Evolutionary conservation across 768 basidiomycete genomes (phyloP).

Genomic region (Collybiopsis confluens): DNA sequence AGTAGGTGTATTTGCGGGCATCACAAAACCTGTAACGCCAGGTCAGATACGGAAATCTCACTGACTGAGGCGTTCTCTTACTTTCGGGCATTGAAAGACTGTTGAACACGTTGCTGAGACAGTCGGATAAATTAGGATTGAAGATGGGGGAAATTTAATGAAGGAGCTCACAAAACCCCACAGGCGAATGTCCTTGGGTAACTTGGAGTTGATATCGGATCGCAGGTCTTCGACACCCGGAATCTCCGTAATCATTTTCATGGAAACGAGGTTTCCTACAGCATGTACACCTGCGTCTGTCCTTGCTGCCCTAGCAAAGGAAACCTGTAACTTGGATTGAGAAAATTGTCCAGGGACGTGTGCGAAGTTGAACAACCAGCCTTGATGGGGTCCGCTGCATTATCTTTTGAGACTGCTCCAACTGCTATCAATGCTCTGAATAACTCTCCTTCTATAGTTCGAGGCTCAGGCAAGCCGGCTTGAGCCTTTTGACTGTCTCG

Average conservation of each 20-base stretch:
- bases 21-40: conserved; percentile 69
- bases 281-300: conserved; percentile 99
- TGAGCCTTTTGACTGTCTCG: conserved; percentile 9
- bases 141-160: not conserved
- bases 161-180: conserved; percentile 73
- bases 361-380: conserved; percentile 31
- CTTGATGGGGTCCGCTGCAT: conserved; percentile 87
- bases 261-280: conserved; percentile 87
- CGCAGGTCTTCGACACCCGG: conserved; percentile 72
- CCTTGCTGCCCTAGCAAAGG: conserved; percentile 82
- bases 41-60: not conserved
- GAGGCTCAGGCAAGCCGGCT: conserved; percentile 64
- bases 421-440: conserved; percentile 86
- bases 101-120: conserved; percentile 41
- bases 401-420: conserved; percentile 93
- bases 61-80: conserved; percentile 25
- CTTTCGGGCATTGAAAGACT: conserved; percentile 80
- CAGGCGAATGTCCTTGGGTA: conserved; percentile 90
- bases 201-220: conserved; percentile 71
- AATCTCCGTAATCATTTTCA: conserved; percentile 81
- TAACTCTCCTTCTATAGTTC: conserved; percentile 86
- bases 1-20: conserved; percentile 96
- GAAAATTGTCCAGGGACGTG: not conserved
- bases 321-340: conserved; percentile 47
- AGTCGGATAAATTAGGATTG: not conserved